Base-by-base conservation (phyloP, 495 filamentous ascomycete species). In the Penicillium samsonianum region DNA sequence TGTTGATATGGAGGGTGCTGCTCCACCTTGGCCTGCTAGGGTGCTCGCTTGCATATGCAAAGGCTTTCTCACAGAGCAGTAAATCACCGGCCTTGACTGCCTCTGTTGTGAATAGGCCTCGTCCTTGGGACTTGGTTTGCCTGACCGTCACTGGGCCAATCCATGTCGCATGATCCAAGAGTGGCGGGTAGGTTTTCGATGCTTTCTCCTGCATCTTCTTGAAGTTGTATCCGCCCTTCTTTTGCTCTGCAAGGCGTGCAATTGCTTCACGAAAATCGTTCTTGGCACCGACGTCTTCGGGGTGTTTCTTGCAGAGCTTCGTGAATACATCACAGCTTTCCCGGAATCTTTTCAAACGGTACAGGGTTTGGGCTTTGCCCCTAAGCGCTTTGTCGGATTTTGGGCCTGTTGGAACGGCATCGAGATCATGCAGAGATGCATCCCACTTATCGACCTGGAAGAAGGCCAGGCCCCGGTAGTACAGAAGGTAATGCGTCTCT, bases 1-100 rank as follows among this genome's bases (percentile, higher is more conserved):
- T 16, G 59, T 79, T 74, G 12, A 79, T 53, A n/a, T 75, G 53
- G 19, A 76, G 5, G 0, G 33, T 51, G 22, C 26, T 37, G 7
- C 25, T 20, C 43, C 43, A 46, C 16, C n/a, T 26, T 7, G 23
- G 23, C 50, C 56, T 30, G 23, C 35, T 26, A 23, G 20, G 31
- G 0, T 33, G 26, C 3, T 26, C 31, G n/a, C 58, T 73, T 22
- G 68, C 57, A 57, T 65, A 51, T 16, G 60, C 63, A 56, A 84
- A 82, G 1, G 82, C 80, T 53, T 85, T 86, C 57, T 85, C 81
- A 45, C 76, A 82, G 11, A 84, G 53, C 0, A 85, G 61, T 2
- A 85, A 67, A 6, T 83, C 80, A 0, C 82, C 84, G 0, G 70
- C 73, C 37, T 75, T 67, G 58, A 86, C 73, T 12, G 59, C 69